Base-by-base conservation (phyloP, 345 rosid species). In the Eucalyptus camaldulensis region DNA sequence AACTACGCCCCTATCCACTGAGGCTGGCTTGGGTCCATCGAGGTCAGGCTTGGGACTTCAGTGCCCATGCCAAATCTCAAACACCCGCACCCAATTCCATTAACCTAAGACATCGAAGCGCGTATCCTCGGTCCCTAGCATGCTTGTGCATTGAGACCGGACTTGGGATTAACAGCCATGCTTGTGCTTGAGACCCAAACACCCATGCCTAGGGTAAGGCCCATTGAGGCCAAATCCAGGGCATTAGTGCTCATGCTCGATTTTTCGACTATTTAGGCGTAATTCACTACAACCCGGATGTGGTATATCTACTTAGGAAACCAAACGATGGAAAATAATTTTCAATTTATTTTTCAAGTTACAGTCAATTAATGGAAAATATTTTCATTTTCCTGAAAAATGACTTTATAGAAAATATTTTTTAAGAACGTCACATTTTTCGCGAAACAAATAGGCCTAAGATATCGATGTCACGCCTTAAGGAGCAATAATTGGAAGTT, bases 41-140 rank as follows among this genome's bases (percentile, higher is more conserved):
- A 56, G 29, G 62, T 0, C 13, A 1, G 1, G 62, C 62, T 0
- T 56, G 1, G 62, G 29, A 56, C 29, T 22, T 9, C 0, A 56
- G 6, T 56, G 62, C 29, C 62, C 29, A 24, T 56, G 62, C 13
- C 62, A 56, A 22, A 10, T 24, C 2, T 6, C 29, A 2, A 56
- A 56, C 12, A 24, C 6, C 3, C 13, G 6, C 29, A 56, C 29
- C 13, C 1, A 24, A 1, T 56, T 24, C 62, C 62, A 10, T 56
- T 56, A 56, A 24, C 6, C 6, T 10, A 10, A 56, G 62, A 56
- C 29, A 24, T 56, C 0, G 13, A 3, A 22, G 62, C 0, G 1
- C 1, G 1, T 56, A 5, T 53, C 13, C 62, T 56, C 0, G 13
- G 29, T 56, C 3, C 29, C 2, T 5, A 0, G 29, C 4, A 0